Conservation (phyloP, 192 early-diverging fungal species). For the Backusella mclennaniae region DNA sequence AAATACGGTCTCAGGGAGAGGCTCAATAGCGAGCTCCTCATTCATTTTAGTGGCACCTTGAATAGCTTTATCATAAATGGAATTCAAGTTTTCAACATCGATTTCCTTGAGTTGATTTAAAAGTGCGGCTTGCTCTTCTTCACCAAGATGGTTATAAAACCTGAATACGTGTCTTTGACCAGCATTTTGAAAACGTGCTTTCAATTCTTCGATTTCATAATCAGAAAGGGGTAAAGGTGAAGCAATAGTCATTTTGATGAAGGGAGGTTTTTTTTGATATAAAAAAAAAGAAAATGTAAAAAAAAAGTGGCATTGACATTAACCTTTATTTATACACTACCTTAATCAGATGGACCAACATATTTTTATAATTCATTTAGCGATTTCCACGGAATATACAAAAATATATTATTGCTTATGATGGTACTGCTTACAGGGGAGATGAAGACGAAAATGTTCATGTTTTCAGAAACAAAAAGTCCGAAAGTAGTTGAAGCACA, state of each 20-base stretch:
- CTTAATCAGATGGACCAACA: not conserved
- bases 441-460: not conserved
- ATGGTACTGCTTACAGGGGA: not conserved
- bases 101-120: slow-evolving; percentile 67
- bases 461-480: slow-evolving; percentile 2
- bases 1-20: slow-evolving; percentile 62
- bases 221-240: not conserved
- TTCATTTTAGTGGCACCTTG: slow-evolving; percentile 21
- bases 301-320: not conserved
- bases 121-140: slow-evolving; percentile 52
- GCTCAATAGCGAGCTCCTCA: slow-evolving; percentile 45
- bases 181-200: slow-evolving; percentile 51
- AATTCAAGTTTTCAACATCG: slow-evolving; percentile 74
- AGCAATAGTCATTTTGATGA: slow-evolving; percentile 10
- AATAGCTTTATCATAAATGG: slow-evolving; percentile 70
- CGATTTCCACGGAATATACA: slow-evolving; percentile 6
- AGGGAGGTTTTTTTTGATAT: too few species aligned
- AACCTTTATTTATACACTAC: not conserved
- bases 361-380: not conserved
- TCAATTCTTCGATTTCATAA: slow-evolving; percentile 12
- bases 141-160: slow-evolving; percentile 68
- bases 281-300: not conserved
- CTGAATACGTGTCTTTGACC: slow-evolving; percentile 85
- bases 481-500: not conserved
- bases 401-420: not conserved